phyloP scores from a whole-genome alignment of 441 rosid species.

The Macaranga tanarius region DNA sequence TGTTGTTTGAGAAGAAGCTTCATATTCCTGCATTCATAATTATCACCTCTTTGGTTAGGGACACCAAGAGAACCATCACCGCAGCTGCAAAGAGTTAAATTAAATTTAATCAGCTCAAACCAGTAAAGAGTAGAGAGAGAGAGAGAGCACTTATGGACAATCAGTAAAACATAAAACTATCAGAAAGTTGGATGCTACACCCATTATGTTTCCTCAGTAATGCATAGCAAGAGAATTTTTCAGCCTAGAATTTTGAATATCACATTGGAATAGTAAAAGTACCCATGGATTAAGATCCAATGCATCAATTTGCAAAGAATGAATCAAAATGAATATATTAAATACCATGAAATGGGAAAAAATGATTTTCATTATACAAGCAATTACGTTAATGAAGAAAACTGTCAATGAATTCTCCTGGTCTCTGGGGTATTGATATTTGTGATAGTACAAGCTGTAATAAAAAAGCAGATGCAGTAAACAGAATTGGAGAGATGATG shows the following conservation, averaged over 20 bases:
- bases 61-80: constrained; percentile 96
- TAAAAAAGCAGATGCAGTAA: not conserved
- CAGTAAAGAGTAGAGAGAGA: constrained; percentile 5
- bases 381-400: not conserved
- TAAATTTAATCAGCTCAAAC: constrained; percentile 20
- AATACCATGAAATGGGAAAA: not conserved
- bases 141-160: not conserved
- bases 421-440: not conserved
- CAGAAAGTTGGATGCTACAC: not conserved
- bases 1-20: constrained; percentile 98
- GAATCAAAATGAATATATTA: not conserved
- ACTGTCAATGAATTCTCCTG: not conserved
- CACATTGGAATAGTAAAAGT: not conserved
- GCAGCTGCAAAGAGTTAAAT: constrained; percentile 55
- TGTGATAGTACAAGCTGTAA: not conserved
- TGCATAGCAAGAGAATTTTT: not conserved
- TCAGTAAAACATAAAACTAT: not conserved
- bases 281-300: not conserved
- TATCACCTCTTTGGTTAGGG: constrained; percentile 95
- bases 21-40: constrained; percentile 98
- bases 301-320: not conserved
- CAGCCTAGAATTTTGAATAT: not conserved
- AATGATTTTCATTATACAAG: no score
- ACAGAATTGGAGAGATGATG: not conserved
- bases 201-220: not conserved